Conservation (phyloP, 2,329 filamentous ascomycete genomes). For the Penicillium sp. region DNA sequence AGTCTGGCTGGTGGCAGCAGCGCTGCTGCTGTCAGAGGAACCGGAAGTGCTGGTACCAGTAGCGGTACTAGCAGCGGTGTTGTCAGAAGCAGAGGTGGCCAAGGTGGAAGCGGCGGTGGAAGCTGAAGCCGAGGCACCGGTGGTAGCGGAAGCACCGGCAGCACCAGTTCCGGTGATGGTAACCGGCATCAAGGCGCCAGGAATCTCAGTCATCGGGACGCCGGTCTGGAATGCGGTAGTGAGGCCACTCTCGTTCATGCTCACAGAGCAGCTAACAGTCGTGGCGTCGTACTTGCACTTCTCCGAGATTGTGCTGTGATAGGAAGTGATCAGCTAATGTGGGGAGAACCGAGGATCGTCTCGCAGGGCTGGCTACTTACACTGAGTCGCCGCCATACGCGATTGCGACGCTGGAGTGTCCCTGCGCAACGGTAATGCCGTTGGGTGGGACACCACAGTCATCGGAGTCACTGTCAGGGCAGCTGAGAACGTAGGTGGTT, state of each 20-base stretch:
- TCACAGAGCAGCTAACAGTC: not conserved
- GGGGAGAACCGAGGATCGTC: not conserved
- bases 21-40: not conserved
- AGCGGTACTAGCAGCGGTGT: not conserved
- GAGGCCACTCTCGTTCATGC: not conserved
- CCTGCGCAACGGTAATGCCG: slow-evolving; percentile 3
- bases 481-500: slow-evolving; percentile 3
- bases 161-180: slow-evolving; percentile 5
- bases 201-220: not conserved
- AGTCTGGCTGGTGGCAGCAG: slow-evolving; percentile 9
- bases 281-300: slow-evolving; percentile 1
- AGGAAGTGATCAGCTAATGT: slow-evolving; percentile 4
- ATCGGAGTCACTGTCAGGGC: not conserved
- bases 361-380: not conserved
- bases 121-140: slow-evolving; percentile 7
- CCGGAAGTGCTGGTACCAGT: slow-evolving; percentile 2
- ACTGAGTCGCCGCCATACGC: not conserved
- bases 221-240: not conserved
- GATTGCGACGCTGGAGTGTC: not conserved
- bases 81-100: not conserved
- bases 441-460: not conserved
- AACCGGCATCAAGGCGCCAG: slow-evolving; percentile 5
- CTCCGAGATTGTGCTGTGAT: not conserved
- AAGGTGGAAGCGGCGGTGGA: slow-evolving; percentile 4
- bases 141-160: not conserved